These are phyloP conservation scores for Betula pendula DNA, from an alignment of 306 rosid genomes.

Conservation along the genomic window DNA sequence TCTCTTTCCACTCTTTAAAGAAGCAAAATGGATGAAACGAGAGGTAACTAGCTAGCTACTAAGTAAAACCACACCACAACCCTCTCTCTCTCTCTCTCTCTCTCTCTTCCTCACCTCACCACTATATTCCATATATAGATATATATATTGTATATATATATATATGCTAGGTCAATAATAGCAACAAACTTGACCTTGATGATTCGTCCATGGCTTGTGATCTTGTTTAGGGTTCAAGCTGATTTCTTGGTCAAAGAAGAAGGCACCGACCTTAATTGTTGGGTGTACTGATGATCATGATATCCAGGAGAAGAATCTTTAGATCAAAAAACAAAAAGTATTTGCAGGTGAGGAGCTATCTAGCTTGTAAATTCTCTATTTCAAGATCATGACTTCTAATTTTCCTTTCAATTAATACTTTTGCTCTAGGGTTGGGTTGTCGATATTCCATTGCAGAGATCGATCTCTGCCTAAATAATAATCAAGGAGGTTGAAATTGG, in stretches of 20 bases:
- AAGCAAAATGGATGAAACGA: background rate
- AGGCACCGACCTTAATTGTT: constrained; percentile 40
- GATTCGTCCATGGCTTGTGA: constrained; percentile 28
- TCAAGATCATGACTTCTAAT: no score
- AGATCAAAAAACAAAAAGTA: background rate
- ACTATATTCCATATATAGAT: no score
- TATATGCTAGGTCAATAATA: constrained; percentile 44
- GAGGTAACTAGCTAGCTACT: no score
- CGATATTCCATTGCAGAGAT: no score
- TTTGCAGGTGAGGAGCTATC: constrained; percentile 28
- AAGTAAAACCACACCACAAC: no score
- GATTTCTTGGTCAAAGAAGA: constrained; percentile 56
- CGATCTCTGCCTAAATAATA: constrained; percentile 17
- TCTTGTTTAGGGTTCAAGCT: constrained; percentile 58
- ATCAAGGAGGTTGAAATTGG: constrained; percentile 25
- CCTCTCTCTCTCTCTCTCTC: no score
- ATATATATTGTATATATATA: no score
- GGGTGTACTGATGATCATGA: constrained; percentile 26
- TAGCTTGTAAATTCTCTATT: no score
- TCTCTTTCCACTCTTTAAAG: background rate
- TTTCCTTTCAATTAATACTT: background rate
- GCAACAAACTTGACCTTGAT: constrained; percentile 28
- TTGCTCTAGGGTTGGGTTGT: background rate
- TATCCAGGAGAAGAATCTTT: constrained; percentile 35
- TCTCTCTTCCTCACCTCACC: no score